These are phyloP conservation scores for Candida jianshihensis DNA, from an alignment of 805 yeast species.

Conservation along the genomic window DNA sequence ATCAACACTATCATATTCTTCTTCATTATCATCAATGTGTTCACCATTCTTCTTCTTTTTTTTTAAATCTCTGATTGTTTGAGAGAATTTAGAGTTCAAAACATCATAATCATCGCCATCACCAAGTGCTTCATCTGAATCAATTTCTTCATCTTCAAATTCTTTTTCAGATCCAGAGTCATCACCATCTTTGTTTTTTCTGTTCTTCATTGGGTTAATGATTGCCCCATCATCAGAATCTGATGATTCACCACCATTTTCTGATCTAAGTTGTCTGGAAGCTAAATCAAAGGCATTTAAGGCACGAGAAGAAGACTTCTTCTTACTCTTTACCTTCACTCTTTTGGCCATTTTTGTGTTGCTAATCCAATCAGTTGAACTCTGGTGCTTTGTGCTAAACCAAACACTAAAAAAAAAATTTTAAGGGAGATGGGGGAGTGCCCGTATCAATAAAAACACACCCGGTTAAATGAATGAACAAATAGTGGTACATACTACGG, in stretches of 20 bases:
- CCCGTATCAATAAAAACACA: no score
- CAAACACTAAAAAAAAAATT: not conserved
- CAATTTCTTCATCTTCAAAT: constrained; percentile 60
- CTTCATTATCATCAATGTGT: constrained; percentile 43
- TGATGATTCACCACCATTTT: constrained; percentile 26
- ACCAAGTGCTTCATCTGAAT: constrained; percentile 85
- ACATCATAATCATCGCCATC: constrained; percentile 69
- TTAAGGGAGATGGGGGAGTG: not conserved
- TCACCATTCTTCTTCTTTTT: constrained; percentile 29
- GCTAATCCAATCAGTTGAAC: no score
- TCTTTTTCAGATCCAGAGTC: constrained; percentile 26
- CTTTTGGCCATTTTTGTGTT: not conserved
- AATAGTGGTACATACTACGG: no score
- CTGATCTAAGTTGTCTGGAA: constrained; percentile 28
- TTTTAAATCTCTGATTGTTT: constrained; percentile 53
- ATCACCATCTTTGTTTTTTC: constrained; percentile 22
- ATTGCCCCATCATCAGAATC: constrained; percentile 29
- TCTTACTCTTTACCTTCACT: constrained; percentile 11
- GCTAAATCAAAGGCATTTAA: constrained; percentile 48
- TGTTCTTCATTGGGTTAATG: constrained; percentile 28
- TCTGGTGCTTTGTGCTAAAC: not conserved
- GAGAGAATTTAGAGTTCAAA: constrained; percentile 60
- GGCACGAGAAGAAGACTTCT: constrained; percentile 30
- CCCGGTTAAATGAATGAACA: no score
- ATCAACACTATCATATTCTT: constrained; percentile 67